Conservation (phyloP, 495 filamentous ascomycete species). For the Penicillium argentinense region DNA sequence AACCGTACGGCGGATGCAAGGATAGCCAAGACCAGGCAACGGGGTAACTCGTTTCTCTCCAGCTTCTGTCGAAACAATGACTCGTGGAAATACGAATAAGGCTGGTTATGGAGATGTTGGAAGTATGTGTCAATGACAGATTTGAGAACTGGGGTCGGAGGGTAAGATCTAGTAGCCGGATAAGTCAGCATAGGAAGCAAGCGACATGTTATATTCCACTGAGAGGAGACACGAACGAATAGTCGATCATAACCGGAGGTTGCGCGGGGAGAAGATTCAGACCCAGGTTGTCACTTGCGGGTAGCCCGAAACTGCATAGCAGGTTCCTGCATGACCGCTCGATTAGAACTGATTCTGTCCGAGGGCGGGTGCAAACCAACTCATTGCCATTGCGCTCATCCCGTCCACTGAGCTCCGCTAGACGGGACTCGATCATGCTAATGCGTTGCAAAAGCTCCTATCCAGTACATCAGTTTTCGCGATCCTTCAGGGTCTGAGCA, state of each 20-base stretch:
- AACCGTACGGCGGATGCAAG: conserved; percentile 30
- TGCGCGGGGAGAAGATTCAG: too few species aligned
- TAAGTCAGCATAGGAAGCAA: too few species aligned
- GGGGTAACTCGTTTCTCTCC: conserved; percentile 11
- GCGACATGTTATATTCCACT: too few species aligned
- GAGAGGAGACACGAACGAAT: too few species aligned
- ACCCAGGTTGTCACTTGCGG: too few species aligned
- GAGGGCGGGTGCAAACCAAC: too few species aligned
- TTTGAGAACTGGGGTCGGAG: conserved; percentile 13
- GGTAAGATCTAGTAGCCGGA: conserved; percentile 14
- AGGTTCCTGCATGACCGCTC: too few species aligned
- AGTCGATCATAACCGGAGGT: too few species aligned
- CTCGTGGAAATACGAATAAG: conserved; percentile 33
- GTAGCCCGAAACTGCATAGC: too few species aligned
- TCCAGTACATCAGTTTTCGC: background rate
- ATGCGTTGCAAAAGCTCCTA: conserved; percentile 22
- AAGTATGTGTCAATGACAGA: conserved; percentile 33
- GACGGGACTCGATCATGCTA: conserved; percentile 21
- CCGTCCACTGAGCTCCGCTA: conserved; percentile 22
- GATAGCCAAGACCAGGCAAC: conserved; percentile 24
- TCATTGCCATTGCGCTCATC: background rate
- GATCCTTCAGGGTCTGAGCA: too few species aligned
- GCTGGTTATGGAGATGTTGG: conserved; percentile 29
- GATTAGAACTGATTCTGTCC: too few species aligned
- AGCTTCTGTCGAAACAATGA: conserved; percentile 22